A percentile compares a stretch with the other conserved stretches of the same genome.
These are phyloP conservation scores for Jaapia argillacea DNA, from an alignment of 768 basidiomycete genomes.

Conservation along the genomic window DNA sequence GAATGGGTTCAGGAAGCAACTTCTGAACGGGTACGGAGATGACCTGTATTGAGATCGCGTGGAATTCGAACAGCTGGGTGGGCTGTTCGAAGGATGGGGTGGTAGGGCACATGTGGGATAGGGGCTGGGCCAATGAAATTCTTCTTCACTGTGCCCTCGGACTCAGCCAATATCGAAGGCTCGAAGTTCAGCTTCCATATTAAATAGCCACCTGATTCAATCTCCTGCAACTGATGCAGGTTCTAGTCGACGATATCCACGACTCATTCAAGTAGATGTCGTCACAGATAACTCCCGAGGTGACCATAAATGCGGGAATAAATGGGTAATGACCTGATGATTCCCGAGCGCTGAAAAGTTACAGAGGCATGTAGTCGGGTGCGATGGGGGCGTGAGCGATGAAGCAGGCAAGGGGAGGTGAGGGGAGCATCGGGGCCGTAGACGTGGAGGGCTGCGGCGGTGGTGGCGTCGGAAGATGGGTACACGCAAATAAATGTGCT, in stretches of 20 bases:
- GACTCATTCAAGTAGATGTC: constrained; percentile 63
- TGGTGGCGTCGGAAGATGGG: constrained; percentile 59
- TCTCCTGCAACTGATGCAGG: constrained; percentile 66
- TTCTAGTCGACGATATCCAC: constrained; percentile 55
- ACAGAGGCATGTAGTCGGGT: constrained; percentile 53
- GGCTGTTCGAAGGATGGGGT: constrained; percentile 25
- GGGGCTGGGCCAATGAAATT: constrained; percentile 44
- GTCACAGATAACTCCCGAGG: constrained; percentile 64
- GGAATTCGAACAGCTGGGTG: background rate
- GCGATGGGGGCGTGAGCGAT: constrained; percentile 81
- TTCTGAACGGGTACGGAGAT: no score
- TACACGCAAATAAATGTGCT: constrained; percentile 78
- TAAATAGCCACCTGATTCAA: constrained; percentile 98
- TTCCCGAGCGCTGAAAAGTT: constrained; percentile 71
- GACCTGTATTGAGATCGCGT: constrained; percentile 21
- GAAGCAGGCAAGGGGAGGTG: constrained; percentile 62
- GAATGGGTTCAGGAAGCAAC: constrained; percentile 30
- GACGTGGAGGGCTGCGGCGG: constrained; percentile 39
- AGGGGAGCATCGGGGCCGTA: constrained; percentile 43
- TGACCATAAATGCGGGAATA: constrained; percentile 90
- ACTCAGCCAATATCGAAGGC: constrained; percentile 44
- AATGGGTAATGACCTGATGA: constrained; percentile 86
- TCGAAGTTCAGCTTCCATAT: constrained; percentile 88
- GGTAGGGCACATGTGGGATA: constrained; percentile 58
- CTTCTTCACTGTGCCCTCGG: constrained; percentile 50